These are phyloP conservation scores for Suhomyces atakaporum DNA, from an alignment of 1,139 yeast genomes.

Conservation along the genomic window DNA sequence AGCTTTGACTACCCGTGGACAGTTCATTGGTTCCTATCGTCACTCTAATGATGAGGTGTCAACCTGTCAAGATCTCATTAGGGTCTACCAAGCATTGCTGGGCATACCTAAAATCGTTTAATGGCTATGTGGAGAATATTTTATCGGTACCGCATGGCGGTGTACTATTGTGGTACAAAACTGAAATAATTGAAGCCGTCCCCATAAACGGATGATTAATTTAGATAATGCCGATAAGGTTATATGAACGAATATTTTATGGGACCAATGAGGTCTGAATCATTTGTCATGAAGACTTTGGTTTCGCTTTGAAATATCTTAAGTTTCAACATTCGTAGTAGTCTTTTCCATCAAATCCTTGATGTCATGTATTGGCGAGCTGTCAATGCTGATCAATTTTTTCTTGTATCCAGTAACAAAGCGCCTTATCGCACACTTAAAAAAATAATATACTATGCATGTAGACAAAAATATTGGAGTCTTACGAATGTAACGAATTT, in stretches of 20 bases:
- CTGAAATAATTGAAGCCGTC: slow-evolving; percentile 3
- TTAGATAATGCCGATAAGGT: neutral
- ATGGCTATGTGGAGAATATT: neutral
- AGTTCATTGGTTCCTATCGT: no score
- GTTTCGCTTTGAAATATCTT: no score
- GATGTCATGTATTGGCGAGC: neutral
- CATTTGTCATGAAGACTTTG: no score
- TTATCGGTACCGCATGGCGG: neutral
- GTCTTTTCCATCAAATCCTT: no score
- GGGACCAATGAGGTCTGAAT: no score
- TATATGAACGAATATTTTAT: no score
- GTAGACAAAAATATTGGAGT: neutral
- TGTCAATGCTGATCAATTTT: neutral
- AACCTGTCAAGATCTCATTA: no score
- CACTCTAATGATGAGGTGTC: no score
- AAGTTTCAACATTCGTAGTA: no score
- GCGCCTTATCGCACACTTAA: slow-evolving; percentile 1
- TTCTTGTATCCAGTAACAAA: neutral
- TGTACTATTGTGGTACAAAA: neutral
- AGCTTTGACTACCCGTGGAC: no score
- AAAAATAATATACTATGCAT: slow-evolving; percentile 1
- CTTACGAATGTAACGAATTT: neutral
- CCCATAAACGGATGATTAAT: slow-evolving; percentile 4
- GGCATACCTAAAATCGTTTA: no score
- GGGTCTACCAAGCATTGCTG: no score